These are phyloP conservation scores for Grosmannia penicillata DNA, from an alignment of 2,329 filamentous ascomycete genomes.

Conservation along the genomic window DNA sequence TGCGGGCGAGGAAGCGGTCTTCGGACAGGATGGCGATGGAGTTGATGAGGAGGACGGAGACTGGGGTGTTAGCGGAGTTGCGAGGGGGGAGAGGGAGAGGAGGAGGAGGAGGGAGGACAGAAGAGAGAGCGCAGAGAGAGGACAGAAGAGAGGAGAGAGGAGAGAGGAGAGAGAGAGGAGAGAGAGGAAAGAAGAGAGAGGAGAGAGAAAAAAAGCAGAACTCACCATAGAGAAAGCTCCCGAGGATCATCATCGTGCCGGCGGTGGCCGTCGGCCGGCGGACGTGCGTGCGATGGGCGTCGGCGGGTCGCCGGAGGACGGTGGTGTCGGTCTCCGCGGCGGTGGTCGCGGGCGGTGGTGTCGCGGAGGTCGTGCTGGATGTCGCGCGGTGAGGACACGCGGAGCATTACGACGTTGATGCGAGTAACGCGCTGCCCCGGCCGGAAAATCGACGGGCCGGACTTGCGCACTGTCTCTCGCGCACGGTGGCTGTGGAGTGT, in stretches of 20 bases:
- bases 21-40: conserved; percentile 87
- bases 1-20: conserved; percentile 81
- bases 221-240: conserved; percentile 18
- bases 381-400: no score
- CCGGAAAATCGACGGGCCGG: no score
- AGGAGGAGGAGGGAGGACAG: neutral
- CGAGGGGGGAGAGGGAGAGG: no score
- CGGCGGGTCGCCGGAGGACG: no score
- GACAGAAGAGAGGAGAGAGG: neutral
- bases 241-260: conserved; percentile 16
- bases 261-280: neutral
- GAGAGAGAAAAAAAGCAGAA: neutral
- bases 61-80: conserved; percentile 29
- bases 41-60: conserved; percentile 79
- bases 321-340: no score
- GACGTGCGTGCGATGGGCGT: no score
- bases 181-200: neutral
- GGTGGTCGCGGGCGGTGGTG: no score
- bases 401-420: no score
- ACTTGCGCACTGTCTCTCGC: no score
- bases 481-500: no score
- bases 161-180: neutral
- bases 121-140: neutral
- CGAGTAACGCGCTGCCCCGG: no score
- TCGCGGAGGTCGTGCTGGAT: no score